These are phyloP conservation scores for Candida golubevii DNA, from an alignment of 805 yeast species.

Conservation along the genomic window DNA sequence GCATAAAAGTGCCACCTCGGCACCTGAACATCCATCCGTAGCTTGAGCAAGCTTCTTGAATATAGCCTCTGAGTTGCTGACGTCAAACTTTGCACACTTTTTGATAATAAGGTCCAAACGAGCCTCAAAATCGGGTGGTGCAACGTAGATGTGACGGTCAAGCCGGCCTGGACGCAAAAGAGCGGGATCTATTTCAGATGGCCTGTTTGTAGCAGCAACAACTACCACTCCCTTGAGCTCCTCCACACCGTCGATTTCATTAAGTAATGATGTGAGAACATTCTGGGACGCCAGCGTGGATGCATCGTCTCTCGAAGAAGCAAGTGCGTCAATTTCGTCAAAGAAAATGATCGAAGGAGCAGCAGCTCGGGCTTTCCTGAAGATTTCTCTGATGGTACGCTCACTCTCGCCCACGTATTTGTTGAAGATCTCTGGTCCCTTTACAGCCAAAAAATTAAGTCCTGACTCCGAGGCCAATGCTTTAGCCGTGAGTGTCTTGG, in stretches of 20 bases:
- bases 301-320: conserved; percentile 65
- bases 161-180: conserved; percentile 91
- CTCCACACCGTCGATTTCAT: conserved; percentile 97
- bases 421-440: conserved; percentile 92
- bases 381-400: conserved; percentile 88
- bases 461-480: conserved; percentile 97
- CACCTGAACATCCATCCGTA: conserved; percentile 95
- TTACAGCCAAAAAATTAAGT: conserved; percentile 91
- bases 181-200: conserved; percentile 90
- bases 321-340: conserved; percentile 94
- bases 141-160: conserved; percentile 88
- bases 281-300: conserved; percentile 71
- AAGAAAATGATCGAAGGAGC: conserved; percentile 93
- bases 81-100: conserved; percentile 60
- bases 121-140: conserved; percentile 85
- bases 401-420: conserved; percentile 97
- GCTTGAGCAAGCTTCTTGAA: conserved; percentile 50
- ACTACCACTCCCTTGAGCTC: conserved; percentile 89
- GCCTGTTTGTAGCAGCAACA: conserved; percentile 95
- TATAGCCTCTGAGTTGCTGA: conserved; percentile 39
- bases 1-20: conserved; percentile 85
- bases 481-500: conserved; percentile 91
- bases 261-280: conserved; percentile 83
- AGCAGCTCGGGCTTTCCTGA: conserved; percentile 87
- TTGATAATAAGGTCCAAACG: conserved; percentile 73